Percentiles rank a stretch among this genome's conserved stretches.
phyloP scores from a whole-genome alignment of 2,329 filamentous ascomycete species.

The Talaromyces sp. region DNA sequence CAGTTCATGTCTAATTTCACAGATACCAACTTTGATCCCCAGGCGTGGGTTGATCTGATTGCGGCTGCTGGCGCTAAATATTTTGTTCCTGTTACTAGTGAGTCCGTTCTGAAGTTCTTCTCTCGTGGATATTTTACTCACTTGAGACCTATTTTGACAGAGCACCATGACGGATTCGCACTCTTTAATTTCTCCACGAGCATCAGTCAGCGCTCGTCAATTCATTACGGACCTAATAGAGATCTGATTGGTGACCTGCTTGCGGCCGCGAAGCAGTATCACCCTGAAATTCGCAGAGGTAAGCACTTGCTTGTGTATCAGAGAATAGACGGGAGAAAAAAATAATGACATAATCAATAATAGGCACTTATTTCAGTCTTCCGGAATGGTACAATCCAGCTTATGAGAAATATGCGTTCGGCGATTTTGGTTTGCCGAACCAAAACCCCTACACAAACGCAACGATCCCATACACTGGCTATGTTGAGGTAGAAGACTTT shows the following conservation, averaged over 20 bases:
- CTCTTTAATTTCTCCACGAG: conserved; percentile 35
- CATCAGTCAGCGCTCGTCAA: not conserved
- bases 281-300: conserved; percentile 43
- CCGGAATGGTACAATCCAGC: conserved; percentile 48
- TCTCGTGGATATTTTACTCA: not conserved
- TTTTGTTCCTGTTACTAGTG: conserved; percentile 37
- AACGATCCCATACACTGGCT: not conserved
- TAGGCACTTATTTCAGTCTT: conserved; percentile 43
- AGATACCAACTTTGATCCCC: conserved; percentile 32
- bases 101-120: too few species aligned
- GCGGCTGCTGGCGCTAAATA: conserved; percentile 52
- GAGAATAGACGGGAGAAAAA: too few species aligned
- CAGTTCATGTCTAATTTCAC: conserved; percentile 56
- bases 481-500: not conserved
- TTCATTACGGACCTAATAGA: conserved; percentile 25
- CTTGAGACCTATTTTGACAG: not conserved
- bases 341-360: too few species aligned
- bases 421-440: too few species aligned
- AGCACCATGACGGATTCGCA: conserved; percentile 50
- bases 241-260: conserved; percentile 29
- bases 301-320: too few species aligned
- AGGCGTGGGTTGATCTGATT: conserved; percentile 54
- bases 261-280: conserved; percentile 42
- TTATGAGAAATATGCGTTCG: not conserved
- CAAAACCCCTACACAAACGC: not conserved